Base-by-base conservation (phyloP, 192 early-diverging fungal species). In the Coemansia reversa region DNA sequence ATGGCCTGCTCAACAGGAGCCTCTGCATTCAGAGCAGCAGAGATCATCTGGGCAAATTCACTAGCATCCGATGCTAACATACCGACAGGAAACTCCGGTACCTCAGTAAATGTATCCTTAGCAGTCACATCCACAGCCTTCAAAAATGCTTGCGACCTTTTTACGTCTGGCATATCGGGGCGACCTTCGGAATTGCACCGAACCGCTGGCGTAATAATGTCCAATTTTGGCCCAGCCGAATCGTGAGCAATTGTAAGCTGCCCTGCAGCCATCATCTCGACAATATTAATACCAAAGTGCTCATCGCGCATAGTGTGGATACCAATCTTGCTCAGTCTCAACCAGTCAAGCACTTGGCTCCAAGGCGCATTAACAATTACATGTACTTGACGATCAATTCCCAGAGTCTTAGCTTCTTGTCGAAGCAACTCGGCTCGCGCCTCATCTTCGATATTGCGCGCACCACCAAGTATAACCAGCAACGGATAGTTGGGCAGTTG, bases 241-340 rank as follows among this genome's bases (percentile, higher is more conserved):
- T 75, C 74, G 35, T 81, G 79, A 11, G 74, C 79, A 55, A 81
- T 47, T 3, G 74, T 75, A 12, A 81, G 53, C 7, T 76, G 63
- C 9, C 79, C 79, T 5, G 79, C 79, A 1, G 70, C 93, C 97
- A 99, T 97, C 70, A 95, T 97, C 72, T 99, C 97, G 2, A 99
- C 92, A 50, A 98, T 86, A 27, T 92, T 89, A 62, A 99, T 99
- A 5, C 97, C 97, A 85, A 99, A 99, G 69, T 99, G 97, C 73
- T 99, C 97, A 67, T 99, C 91, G 67, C 84, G 84, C 97, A 99
- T 99, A 14, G 96, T 93, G 70, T 98, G 96, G 14, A 99, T 50
- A 5, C 96, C 97, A 53, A 99, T 74, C 52, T 84, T 82, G 27
- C 87, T 83, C 16, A 58, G 64, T 19, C 79, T 64, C 3, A 97